Percentiles rank a stretch among this genome's conserved stretches.
Evolutionary conservation across 2,329 filamentous ascomycete species (phyloP).

Genomic region (Arthroderma uncinatum): DNA sequence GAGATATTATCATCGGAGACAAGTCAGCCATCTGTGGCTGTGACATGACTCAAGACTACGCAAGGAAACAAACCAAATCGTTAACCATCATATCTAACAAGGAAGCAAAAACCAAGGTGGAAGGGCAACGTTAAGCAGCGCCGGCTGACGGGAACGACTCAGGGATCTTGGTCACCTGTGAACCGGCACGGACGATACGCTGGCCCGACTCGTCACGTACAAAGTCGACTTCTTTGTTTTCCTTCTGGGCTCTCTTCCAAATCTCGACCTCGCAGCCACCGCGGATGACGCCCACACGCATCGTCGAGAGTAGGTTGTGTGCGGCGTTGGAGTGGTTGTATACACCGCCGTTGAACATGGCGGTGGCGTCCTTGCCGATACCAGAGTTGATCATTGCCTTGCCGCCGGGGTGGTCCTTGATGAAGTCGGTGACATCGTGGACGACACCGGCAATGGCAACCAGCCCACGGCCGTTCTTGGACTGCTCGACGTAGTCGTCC

Average conservation of each 20-base stretch:
- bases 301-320: conserved; percentile 77
- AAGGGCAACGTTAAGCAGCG: conserved; percentile 48
- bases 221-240: conserved; percentile 66
- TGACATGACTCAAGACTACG: conserved; percentile 2
- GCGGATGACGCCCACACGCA: conserved; percentile 76
- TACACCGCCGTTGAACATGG: conserved; percentile 84
- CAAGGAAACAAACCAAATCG: conserved; percentile 2
- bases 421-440: conserved; percentile 73
- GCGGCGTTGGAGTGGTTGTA: conserved; percentile 85
- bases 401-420: conserved; percentile 82
- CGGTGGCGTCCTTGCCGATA: conserved; percentile 77
- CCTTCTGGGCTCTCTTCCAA: conserved; percentile 76
- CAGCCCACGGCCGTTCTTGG: conserved; percentile 66
- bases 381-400: conserved; percentile 74
- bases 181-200: conserved; percentile 73
- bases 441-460: conserved; percentile 73
- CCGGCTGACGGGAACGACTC: conserved; percentile 73
- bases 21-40: background rate
- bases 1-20: background rate
- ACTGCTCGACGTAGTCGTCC: conserved; percentile 71
- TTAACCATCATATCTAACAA: conserved; percentile 1
- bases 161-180: conserved; percentile 71
- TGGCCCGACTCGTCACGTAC: conserved; percentile 71
- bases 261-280: conserved; percentile 85
- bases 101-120: background rate